phyloP scores from a whole-genome alignment of 1,284 basidiomycete genomes.

The Heterobasidion occidentale region DNA sequence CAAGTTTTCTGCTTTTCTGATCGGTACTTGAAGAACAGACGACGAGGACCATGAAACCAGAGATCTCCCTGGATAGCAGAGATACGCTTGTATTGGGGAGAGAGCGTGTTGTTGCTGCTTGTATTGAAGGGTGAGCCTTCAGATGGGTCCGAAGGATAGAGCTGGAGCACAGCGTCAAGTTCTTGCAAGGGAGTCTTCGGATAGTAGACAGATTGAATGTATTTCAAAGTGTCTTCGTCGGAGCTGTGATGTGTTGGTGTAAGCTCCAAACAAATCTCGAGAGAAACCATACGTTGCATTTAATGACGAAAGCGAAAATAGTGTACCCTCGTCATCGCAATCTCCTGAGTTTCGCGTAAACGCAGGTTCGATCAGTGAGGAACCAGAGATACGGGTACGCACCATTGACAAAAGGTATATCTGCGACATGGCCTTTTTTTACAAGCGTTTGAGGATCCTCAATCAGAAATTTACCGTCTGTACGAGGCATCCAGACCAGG shows the following conservation, averaged over 20 bases:
- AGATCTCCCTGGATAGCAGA: slow-evolving; percentile 26
- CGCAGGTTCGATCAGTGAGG: not conserved
- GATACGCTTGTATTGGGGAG: slow-evolving; percentile 28
- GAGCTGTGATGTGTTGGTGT: slow-evolving; percentile 3
- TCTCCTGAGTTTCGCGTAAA: slow-evolving; percentile 16
- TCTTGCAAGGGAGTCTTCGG: slow-evolving; percentile 9
- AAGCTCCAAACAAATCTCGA: no score
- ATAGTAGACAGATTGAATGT: slow-evolving; percentile 14
- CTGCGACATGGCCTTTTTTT: slow-evolving; percentile 14
- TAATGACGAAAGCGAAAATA: slow-evolving; percentile 34
- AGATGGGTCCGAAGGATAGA: slow-evolving; percentile 19
- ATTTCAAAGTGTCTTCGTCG: slow-evolving; percentile 2
- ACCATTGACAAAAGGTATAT: slow-evolving; percentile 22
- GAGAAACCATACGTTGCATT: slow-evolving; percentile 43
- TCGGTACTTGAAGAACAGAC: slow-evolving; percentile 16
- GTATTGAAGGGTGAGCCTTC: slow-evolving; percentile 27
- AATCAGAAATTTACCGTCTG: slow-evolving; percentile 21
- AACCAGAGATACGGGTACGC: not conserved
- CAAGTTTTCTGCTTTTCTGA: slow-evolving; percentile 11
- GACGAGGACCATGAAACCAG: slow-evolving; percentile 23
- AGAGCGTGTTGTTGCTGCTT: slow-evolving; percentile 21
- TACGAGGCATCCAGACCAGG: slow-evolving; percentile 19
- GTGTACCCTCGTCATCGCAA: slow-evolving; percentile 47
- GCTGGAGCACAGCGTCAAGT: slow-evolving; percentile 10
- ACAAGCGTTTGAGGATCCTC: slow-evolving; percentile 16